Evolutionary conservation across 192 early-diverging fungal genomes (phyloP).

Genomic region (Diversispora eburnea): DNA sequence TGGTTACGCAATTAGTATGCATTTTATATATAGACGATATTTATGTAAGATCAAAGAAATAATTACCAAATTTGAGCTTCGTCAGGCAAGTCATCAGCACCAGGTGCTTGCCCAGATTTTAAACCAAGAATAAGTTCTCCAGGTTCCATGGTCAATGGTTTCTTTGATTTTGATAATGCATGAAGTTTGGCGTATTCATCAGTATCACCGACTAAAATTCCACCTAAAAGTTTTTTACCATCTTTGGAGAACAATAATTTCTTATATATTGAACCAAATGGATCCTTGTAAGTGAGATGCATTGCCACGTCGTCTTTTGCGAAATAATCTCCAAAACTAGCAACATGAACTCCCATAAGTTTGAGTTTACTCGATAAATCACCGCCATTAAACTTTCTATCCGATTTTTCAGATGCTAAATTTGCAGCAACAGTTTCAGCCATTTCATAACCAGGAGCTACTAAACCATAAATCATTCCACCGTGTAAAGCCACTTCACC

Average conservation of each 20-base stretch:
- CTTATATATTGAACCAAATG: slow-evolving; percentile 58
- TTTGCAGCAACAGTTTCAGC: slow-evolving; percentile 60
- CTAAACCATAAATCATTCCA: slow-evolving; percentile 51
- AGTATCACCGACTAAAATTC: slow-evolving; percentile 68
- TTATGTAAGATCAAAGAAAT: background rate
- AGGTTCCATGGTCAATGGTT: slow-evolving; percentile 46
- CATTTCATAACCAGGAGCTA: slow-evolving; percentile 71
- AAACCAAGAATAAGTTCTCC: slow-evolving; percentile 53
- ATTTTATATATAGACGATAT: background rate
- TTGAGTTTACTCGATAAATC: slow-evolving; percentile 71
- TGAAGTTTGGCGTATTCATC: slow-evolving; percentile 62
- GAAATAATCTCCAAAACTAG: slow-evolving; percentile 68
- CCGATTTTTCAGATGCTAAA: slow-evolving; percentile 31
- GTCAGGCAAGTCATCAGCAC: slow-evolving; percentile 53
- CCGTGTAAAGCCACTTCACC: slow-evolving; percentile 56
- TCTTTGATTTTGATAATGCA: slow-evolving; percentile 51
- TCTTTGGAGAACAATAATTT: slow-evolving; percentile 58
- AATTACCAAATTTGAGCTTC: slow-evolving; percentile 61
- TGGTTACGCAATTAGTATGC: too few species aligned
- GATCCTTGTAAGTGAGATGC: slow-evolving; percentile 46
- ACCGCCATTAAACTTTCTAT: slow-evolving; percentile 31
- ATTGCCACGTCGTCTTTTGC: slow-evolving; percentile 35
- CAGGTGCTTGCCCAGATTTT: slow-evolving; percentile 36
- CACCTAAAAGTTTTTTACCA: slow-evolving; percentile 63
- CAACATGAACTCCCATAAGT: slow-evolving; percentile 65